Evolutionary conservation across 768 basidiomycete species (phyloP).

Genomic region (Lactarius sp.): DNA sequence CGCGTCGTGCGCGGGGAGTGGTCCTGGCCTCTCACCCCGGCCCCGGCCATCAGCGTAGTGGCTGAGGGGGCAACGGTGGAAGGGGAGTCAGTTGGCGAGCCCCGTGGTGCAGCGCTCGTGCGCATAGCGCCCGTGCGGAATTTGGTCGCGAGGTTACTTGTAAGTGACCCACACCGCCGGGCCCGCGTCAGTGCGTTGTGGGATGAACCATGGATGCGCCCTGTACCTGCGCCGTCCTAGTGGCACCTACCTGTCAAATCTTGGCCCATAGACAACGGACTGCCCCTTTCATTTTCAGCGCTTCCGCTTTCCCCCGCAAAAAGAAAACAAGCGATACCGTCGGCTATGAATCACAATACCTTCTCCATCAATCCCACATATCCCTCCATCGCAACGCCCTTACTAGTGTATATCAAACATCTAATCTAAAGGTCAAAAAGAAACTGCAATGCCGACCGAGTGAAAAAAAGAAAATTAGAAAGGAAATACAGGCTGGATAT

Average conservation of each 20-base stretch:
- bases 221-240: neutral
- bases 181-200: slow-evolving; percentile 51
- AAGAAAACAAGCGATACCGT: neutral
- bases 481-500: neutral
- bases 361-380: neutral
- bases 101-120: slow-evolving; percentile 38
- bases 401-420: neutral
- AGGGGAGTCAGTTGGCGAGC: neutral
- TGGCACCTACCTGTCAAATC: neutral
- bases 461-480: neutral
- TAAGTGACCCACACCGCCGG: slow-evolving; percentile 64
- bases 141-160: slow-evolving; percentile 58
- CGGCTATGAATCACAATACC: neutral
- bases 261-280: neutral
- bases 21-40: slow-evolving; percentile 50
- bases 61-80: slow-evolving; percentile 12
- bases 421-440: slow-evolving; percentile 3
- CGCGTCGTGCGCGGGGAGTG: slow-evolving; percentile 79
- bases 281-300: neutral
- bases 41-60: neutral
- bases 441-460: neutral
- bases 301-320: neutral
- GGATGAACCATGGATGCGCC: slow-evolving; percentile 21
- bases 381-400: neutral
- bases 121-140: slow-evolving; percentile 43